phyloP scores from a whole-genome alignment of 2,329 filamentous ascomycete genomes.

The Dendrostoma leiphaemia region DNA sequence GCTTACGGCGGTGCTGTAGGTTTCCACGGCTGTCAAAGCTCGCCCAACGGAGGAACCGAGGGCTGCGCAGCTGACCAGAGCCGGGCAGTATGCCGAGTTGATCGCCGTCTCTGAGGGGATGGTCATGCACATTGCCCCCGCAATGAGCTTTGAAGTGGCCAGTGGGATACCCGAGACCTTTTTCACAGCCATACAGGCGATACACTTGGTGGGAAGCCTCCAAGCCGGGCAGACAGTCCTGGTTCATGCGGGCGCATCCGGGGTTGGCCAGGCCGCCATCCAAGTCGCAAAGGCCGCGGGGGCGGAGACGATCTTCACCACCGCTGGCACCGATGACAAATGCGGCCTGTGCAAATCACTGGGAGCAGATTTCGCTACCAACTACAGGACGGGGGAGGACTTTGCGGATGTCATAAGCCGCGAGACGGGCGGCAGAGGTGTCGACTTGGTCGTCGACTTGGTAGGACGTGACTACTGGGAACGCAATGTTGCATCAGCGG shows the following conservation, averaged over 20 bases:
- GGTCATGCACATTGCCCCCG: background rate
- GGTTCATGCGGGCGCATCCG: slow-evolving; percentile 4
- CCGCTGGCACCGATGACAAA: background rate
- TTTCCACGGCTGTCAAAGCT: too few relatives aligned
- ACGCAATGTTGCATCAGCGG: background rate
- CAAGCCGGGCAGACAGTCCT: slow-evolving; percentile 8
- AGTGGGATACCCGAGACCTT: slow-evolving; percentile 3
- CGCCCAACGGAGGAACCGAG: background rate
- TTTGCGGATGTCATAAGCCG: background rate
- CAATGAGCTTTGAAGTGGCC: background rate
- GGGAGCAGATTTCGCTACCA: background rate
- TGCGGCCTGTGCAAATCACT: background rate
- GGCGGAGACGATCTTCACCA: slow-evolving; percentile 5
- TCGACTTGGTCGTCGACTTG: slow-evolving; percentile 13
- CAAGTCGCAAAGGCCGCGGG: background rate
- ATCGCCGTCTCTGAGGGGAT: background rate
- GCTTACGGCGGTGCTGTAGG: slow-evolving; percentile 3
- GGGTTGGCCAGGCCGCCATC: slow-evolving; percentile 5
- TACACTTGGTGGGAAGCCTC: slow-evolving; percentile 10
- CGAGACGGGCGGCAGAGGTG: slow-evolving; percentile 7
- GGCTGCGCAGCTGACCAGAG: background rate
- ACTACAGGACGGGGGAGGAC: background rate
- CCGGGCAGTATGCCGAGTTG: background rate
- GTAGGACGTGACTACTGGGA: slow-evolving; percentile 7
- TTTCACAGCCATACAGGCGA: slow-evolving; percentile 8